These are phyloP conservation scores for Auricularia sp. DNA, from an alignment of 768 basidiomycete genomes.

Conservation along the genomic window DNA sequence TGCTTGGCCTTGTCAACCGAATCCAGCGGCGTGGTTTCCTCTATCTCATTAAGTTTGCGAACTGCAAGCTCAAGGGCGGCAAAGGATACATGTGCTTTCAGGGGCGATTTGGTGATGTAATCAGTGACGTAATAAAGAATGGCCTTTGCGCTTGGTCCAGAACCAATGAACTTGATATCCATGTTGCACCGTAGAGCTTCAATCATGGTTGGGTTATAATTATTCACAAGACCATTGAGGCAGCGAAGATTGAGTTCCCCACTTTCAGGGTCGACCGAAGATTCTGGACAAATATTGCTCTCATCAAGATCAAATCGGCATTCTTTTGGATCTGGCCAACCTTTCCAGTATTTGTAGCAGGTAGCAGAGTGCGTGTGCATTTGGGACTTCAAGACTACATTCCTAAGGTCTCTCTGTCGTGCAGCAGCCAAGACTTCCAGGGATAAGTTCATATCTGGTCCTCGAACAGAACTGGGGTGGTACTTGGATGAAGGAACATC, in stretches of 20 bases:
- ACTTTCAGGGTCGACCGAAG: slow-evolving; percentile 7
- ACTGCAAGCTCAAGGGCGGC: slow-evolving; percentile 1
- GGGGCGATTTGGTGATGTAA: slow-evolving; percentile 5
- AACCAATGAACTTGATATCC: slow-evolving; percentile 25
- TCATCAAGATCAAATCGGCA: slow-evolving; percentile 25
- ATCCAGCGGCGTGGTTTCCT: slow-evolving; percentile 2
- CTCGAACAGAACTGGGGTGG: slow-evolving; percentile 18
- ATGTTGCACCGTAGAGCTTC: slow-evolving; percentile 4
- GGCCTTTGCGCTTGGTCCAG: background rate
- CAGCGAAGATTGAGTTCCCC: slow-evolving; percentile 17
- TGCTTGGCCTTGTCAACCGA: background rate
- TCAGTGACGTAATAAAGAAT: slow-evolving; percentile 5
- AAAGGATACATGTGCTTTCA: slow-evolving; percentile 1
- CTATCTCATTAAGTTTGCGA: background rate
- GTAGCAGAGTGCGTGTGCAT: slow-evolving; percentile 24
- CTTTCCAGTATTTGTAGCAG: slow-evolving; percentile 31
- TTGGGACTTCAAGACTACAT: slow-evolving; percentile 21
- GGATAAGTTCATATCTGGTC: background rate
- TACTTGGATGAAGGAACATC: slow-evolving; percentile 4
- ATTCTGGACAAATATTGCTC: slow-evolving; percentile 7
- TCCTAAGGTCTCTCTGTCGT: slow-evolving; percentile 16
- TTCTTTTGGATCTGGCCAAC: slow-evolving; percentile 11
- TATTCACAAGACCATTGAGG: slow-evolving; percentile 33
- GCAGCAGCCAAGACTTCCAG: background rate
- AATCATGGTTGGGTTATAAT: slow-evolving; percentile 33